Evolutionary conservation across 306 rosid genomes (phyloP).

Genomic region (Carpinus viminea): DNA sequence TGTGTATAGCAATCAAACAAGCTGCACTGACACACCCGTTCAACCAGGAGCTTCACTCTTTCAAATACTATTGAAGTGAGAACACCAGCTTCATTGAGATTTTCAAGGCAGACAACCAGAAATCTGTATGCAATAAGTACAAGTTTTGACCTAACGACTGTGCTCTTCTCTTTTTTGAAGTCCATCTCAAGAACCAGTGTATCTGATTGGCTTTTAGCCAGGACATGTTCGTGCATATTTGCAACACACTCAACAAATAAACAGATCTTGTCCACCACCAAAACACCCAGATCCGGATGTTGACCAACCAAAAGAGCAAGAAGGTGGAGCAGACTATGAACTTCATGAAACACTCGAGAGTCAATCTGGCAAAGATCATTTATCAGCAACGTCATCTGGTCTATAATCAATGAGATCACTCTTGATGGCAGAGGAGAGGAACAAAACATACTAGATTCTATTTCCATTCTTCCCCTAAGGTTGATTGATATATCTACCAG

Average conservation of each 20-base stretch:
- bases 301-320: constrained; percentile 40
- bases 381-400: constrained; percentile 42
- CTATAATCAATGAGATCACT: constrained; percentile 44
- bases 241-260: constrained; percentile 34
- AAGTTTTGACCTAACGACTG: constrained; percentile 30
- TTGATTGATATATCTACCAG: constrained; percentile 45
- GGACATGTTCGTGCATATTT: constrained; percentile 11
- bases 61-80: constrained; percentile 28
- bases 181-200: constrained; percentile 6
- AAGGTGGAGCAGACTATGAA: constrained; percentile 35
- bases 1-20: constrained; percentile 41
- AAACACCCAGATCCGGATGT: constrained; percentile 34
- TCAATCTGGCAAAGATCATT: constrained; percentile 32
- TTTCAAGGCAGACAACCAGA: constrained; percentile 44
- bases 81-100: constrained; percentile 35
- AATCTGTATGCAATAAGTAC: constrained; percentile 42
- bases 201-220: constrained; percentile 20
- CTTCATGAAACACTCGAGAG: constrained; percentile 32
- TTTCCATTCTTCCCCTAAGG: constrained; percentile 17
- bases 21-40: constrained; percentile 45
- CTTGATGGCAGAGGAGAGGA: constrained; percentile 38
- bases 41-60: constrained; percentile 48
- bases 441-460: constrained; percentile 22
- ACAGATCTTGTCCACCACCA: constrained; percentile 44
- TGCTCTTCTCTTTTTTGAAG: constrained; percentile 25